Evolutionary conservation across 2,329 filamentous ascomycete genomes (phyloP).

Genomic region (Hymenoscyphus fraxineus): DNA sequence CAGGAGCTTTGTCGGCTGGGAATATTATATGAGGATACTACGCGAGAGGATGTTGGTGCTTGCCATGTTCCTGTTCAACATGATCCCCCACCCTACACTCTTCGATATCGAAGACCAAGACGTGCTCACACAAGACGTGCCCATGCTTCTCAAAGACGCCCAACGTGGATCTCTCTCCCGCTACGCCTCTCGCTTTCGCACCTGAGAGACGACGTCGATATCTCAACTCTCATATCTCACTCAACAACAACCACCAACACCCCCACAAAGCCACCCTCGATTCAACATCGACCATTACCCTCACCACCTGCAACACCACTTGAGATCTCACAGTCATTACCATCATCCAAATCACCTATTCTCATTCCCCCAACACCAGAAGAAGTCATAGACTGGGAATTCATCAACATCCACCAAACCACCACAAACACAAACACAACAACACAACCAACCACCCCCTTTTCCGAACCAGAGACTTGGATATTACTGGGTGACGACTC

Average conservation of each 20-base stretch:
- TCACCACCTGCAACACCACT: slow-evolving; percentile 8
- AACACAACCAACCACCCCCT: slow-evolving; percentile 14
- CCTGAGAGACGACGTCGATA: slow-evolving; percentile 23
- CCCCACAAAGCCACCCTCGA: slow-evolving; percentile 12
- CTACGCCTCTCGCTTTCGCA: slow-evolving; percentile 22
- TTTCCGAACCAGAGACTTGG: slow-evolving; percentile 29
- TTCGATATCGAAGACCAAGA: slow-evolving; percentile 22
- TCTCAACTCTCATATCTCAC: slow-evolving; percentile 19
- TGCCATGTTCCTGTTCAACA: slow-evolving; percentile 19
- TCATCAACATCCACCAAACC: slow-evolving; percentile 20
- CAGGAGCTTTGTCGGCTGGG: slow-evolving; percentile 27
- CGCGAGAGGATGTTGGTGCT: slow-evolving; percentile 16
- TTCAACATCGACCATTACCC: slow-evolving; percentile 26
- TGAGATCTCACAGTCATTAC: slow-evolving; percentile 29
- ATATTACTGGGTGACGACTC: slow-evolving; percentile 31
- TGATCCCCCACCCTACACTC: slow-evolving; percentile 20
- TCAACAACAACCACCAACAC: slow-evolving; percentile 4
- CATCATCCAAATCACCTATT: slow-evolving; percentile 3
- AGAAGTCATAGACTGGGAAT: slow-evolving; percentile 24
- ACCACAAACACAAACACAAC: slow-evolving; percentile 10
- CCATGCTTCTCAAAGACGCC: slow-evolving; percentile 16
- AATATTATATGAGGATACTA: slow-evolving; percentile 22
- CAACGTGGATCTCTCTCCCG: slow-evolving; percentile 18
- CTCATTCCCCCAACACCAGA: neutral
- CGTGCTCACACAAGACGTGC: slow-evolving; percentile 5